Base-by-base conservation (phyloP, 257 asterid genomes). In the Haberlea rhodopensis region DNA sequence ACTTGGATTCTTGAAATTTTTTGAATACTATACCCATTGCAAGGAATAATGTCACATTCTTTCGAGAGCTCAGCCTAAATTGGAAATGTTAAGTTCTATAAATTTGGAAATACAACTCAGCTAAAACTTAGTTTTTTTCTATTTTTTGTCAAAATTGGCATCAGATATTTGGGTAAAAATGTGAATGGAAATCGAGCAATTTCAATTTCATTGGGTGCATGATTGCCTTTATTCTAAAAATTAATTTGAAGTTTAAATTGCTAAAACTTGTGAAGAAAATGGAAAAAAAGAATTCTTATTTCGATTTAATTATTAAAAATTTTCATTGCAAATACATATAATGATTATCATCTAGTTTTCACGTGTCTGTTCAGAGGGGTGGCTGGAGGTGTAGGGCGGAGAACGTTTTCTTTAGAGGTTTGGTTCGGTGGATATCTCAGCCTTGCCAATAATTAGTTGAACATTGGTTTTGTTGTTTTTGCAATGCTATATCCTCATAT, bases 141-240 rank as follows among this genome's bases (percentile, higher is more conserved):
- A 1, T 11, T 37, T 37, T 11, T n/a, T n/a, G n/a, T n/a, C 46
- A 37, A 37, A 9, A 37, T 37, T 34, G 37, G 22, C 37, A 46
- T 58, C 28, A 60, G 52, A n/a, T 28, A 5, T 15, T 43, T 51
- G 28, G 57, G 37, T 21, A 43, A 65, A 66, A 15, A 61, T 1
- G 10, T 8, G 16, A 37, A 60, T 46, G 66, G 40, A 31, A 61
- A 60, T 29, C 51, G 7, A 26, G 25, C 51, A 66, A 65, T n/a
- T 43, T 22, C 23, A 57, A 32, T 27, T 26, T 19, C 29, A 23
- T 26, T 57, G 56, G 32, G 26, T 54, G 24, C 62, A 27, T 26
- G 34, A 20, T 29, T 23, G 55, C 58, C 27, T 49, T 13, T 18
- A 32, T 52, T 69, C 56, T 64, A 37, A 58, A 55, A 67, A 28